A percentile compares a stretch with the other conserved stretches of the same genome.
These are phyloP conservation scores for Rutstroemia sp. DNA, from an alignment of 2,329 filamentous ascomycete species.

Conservation along the genomic window DNA sequence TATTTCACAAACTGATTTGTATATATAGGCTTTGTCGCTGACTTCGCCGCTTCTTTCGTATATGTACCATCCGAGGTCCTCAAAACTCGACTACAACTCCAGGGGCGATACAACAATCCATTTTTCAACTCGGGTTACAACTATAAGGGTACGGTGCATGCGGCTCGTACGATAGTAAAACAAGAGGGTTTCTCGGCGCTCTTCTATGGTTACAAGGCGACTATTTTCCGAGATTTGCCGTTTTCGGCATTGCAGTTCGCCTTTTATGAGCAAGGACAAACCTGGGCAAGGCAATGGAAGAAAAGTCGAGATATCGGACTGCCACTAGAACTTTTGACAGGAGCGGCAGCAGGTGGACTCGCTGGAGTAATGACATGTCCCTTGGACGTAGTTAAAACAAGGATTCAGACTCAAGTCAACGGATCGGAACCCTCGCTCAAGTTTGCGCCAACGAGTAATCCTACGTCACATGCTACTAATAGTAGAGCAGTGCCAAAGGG, in stretches of 20 bases:
- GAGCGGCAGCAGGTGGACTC: conserved; percentile 81
- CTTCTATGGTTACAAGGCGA: conserved; percentile 96
- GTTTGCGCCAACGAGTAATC: conserved; percentile 10
- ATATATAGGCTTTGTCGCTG: conserved; percentile 72
- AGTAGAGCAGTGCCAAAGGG: conserved; percentile 14
- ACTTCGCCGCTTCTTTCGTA: conserved; percentile 82
- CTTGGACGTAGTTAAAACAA: conserved; percentile 93
- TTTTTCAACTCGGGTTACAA: conserved; percentile 94
- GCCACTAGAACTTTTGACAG: conserved; percentile 78
- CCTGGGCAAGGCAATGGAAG: conserved; percentile 70
- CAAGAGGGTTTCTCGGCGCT: conserved; percentile 78
- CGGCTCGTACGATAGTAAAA: conserved; percentile 74
- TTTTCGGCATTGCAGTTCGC: conserved; percentile 97
- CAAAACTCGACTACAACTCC: conserved; percentile 92
- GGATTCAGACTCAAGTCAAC: conserved; percentile 86
- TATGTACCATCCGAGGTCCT: conserved; percentile 97
- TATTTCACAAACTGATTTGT: background rate
- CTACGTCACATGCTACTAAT: conserved; percentile 14
- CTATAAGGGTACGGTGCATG: conserved; percentile 79
- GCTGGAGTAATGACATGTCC: conserved; percentile 93
- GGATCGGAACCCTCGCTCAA: conserved; percentile 25
- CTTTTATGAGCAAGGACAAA: conserved; percentile 93
- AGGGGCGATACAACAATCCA: conserved; percentile 92
- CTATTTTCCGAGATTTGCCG: conserved; percentile 85
- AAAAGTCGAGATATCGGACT: conserved; percentile 79